Evolutionary conservation across 345 rosid species (phyloP).

Genomic region (Kernera saxatilis): DNA sequence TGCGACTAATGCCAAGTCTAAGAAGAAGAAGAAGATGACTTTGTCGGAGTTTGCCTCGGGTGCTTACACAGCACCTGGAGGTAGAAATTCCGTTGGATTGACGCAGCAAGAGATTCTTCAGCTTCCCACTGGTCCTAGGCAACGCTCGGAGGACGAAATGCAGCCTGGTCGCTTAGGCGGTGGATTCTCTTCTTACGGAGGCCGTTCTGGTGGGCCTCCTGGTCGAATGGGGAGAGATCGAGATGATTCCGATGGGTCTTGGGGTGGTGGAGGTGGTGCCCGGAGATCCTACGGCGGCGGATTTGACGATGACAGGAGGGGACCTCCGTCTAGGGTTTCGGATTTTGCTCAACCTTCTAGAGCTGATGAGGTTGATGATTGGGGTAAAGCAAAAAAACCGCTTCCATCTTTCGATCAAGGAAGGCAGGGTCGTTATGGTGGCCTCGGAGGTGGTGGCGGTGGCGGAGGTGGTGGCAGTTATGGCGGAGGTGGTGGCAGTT

Average conservation of each 20-base stretch:
- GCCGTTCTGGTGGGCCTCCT: conserved; percentile 31
- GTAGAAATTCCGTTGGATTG: conserved; percentile 39
- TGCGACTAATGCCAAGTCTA: conserved; percentile 57
- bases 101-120: conserved; percentile 78
- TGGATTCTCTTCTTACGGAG: conserved; percentile 72
- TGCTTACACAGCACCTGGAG: conserved; percentile 17
- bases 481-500: neutral
- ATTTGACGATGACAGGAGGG: conserved; percentile 74
- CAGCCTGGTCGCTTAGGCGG: conserved; percentile 72
- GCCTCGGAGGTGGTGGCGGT: conserved; percentile 21
- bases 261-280: conserved; percentile 49
- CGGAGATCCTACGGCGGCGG: conserved; percentile 73
- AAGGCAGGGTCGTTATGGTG: conserved; percentile 52
- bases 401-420: conserved; percentile 50
- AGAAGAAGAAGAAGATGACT: conserved; percentile 79
- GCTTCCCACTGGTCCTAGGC: conserved; percentile 87
- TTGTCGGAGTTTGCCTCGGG: conserved; percentile 23
- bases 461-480: conserved; percentile 23
- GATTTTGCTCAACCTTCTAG: conserved; percentile 76
- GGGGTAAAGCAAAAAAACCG: conserved; percentile 63
- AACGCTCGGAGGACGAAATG: conserved; percentile 83
- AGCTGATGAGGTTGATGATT: conserved; percentile 87
- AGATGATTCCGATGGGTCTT: conserved; percentile 44
- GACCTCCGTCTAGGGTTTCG: conserved; percentile 67
- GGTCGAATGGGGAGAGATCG: conserved; percentile 42